phyloP scores from a whole-genome alignment of 306 rosid genomes.

The Vigna radiata region DNA sequence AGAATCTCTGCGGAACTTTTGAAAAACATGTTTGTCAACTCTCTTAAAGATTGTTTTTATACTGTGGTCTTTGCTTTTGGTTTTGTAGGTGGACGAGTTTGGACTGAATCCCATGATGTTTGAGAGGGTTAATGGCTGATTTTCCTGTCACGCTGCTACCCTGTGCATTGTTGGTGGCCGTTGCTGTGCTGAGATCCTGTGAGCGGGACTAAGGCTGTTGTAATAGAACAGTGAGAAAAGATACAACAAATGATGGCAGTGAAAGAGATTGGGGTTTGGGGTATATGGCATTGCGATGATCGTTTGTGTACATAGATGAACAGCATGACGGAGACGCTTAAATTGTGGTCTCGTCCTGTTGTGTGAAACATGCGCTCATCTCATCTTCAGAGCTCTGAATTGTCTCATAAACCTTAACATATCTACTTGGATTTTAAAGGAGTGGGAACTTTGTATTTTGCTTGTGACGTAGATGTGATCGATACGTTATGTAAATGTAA shows the following conservation, averaged over 20 bases:
- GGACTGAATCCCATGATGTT: conserved; percentile 41
- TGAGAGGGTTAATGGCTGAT: conserved; percentile 37
- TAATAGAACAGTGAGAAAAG: conserved; percentile 26
- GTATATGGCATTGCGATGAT: conserved; percentile 29
- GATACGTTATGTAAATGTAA: conserved; percentile 45
- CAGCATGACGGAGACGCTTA: conserved; percentile 37
- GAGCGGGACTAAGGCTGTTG: conserved; percentile 18
- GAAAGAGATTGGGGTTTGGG: conserved; percentile 36
- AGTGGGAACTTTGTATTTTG: conserved; percentile 42
- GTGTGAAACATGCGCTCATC: conserved; percentile 44
- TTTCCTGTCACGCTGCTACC: conserved; percentile 27
- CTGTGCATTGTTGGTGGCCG: conserved; percentile 37
- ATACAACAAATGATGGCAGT: conserved; percentile 37
- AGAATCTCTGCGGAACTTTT: conserved; percentile 57
- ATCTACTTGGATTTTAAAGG: conserved; percentile 34
- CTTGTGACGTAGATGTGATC: conserved; percentile 39
- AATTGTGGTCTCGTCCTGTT: conserved; percentile 29
- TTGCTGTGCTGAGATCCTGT: conserved; percentile 40
- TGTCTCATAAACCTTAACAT: conserved; percentile 38
- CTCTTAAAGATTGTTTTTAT: conserved; percentile 61
- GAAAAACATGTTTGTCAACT: conserved; percentile 52
- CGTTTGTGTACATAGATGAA: conserved; percentile 48
- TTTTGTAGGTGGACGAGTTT: conserved; percentile 59
- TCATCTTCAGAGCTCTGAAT: conserved; percentile 43
- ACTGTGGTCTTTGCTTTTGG: conserved; percentile 60